A percentile compares a stretch with the other conserved stretches of the same genome.
Conservation (phyloP, 768 basidiomycete species). For the Rhodotorula paludigena region DNA sequence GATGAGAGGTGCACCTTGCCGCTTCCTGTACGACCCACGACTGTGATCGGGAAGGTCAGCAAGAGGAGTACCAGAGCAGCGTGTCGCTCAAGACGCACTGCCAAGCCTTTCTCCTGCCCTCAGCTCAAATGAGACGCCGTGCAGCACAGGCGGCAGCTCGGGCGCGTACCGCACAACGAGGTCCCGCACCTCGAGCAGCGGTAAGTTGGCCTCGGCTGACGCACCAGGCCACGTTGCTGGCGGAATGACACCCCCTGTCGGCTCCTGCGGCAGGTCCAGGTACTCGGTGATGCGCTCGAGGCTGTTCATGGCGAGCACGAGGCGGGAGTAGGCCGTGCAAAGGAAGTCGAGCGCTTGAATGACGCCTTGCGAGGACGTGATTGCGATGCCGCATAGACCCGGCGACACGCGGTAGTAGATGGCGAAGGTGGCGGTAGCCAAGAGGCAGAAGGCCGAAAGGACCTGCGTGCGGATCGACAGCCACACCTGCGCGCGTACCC, state of each 20-base stretch:
- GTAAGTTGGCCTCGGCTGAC: neutral
- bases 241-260: conserved; percentile 43
- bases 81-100: conserved; percentile 2
- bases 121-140: conserved; percentile 58
- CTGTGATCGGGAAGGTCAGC: conserved; percentile 46
- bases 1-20: conserved; percentile 10
- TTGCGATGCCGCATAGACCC: conserved; percentile 66
- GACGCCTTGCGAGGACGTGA: conserved; percentile 56
- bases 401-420: conserved; percentile 57
- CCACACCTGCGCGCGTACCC: conserved; percentile 22
- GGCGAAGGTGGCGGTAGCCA: conserved; percentile 53
- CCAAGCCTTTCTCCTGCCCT: conserved; percentile 60
- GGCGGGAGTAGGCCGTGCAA: conserved; percentile 15
- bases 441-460: conserved; percentile 28
- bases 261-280: conserved; percentile 38
- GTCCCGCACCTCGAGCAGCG: conserved; percentile 57
- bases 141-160: conserved; percentile 59
- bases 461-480: conserved; percentile 32
- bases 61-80: neutral
- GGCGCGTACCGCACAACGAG: conserved; percentile 62
- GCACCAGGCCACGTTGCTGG: conserved; percentile 54
- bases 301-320: conserved; percentile 32
- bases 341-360: conserved; percentile 21
- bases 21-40: conserved; percentile 63
- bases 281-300: conserved; percentile 51